Evolutionary conservation across 1,284 basidiomycete species (phyloP), one percentile per base, ranked within the genome.

Genomic region (Volvariella surrecta): DNA sequence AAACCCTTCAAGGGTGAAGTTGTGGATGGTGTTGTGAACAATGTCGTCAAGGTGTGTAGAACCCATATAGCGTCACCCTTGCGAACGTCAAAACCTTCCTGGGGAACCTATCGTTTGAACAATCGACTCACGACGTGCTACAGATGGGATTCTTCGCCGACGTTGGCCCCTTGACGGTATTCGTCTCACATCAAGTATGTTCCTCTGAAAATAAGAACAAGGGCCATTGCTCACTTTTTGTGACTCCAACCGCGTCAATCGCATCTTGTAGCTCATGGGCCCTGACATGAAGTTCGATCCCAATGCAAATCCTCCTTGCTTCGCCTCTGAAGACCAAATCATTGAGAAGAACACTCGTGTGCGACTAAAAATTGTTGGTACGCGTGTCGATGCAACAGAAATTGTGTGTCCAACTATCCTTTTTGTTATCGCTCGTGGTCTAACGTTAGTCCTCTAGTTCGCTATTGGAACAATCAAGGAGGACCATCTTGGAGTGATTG

Each of bases 1-100:
- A 92, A 94, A 64, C 94, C 93, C 24, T 99, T 98, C 76, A 97
- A 98, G 66, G 94, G 94, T 17, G 95, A 99, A 63, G 95, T 98
- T 3, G 89, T 99, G 30, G 96, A 99, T 62, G 95, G 92, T 1
- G 84, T 94, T 6, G 95, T 99, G 19, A 87, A 86, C 52, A 94
- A 91, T 52, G 96, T 99, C 32, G 96, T 89, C 64, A 97, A 98
- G 76, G 90, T 91, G 53, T 54, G 82, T 50, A 30, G 15, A 17
- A 41, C 4, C n/a, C n/a, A n/a, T n/a, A n/a, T n/a, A n/a, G n/a
- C n/a, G n/a, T n/a, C n/a, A n/a, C n/a, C n/a, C n/a, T n/a, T n/a
- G n/a, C n/a, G n/a, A n/a, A n/a, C n/a, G n/a, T n/a, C n/a, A n/a
- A n/a, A n/a, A n/a, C n/a, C n/a, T n/a, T n/a, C n/a, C n/a, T n/a